Evolutionary conservation across 345 rosid genomes (phyloP), one percentile per base, ranked within the genome.

Genomic region (thale cress (Arabidopsis thaliana)): DNA sequence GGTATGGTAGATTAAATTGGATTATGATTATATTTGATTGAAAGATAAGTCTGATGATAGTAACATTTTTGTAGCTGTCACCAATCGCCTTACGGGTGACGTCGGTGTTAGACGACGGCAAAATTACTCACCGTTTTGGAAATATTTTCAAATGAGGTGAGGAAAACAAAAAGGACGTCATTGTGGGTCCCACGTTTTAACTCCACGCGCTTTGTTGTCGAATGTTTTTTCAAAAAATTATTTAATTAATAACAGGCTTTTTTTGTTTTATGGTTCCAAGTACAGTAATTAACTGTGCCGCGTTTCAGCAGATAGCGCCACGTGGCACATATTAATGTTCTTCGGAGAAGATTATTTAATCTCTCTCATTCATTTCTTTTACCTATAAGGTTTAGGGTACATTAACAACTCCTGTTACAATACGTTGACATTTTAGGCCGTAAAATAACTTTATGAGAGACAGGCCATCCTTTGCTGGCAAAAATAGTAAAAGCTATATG

Each of bases 201-300:
- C 65, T 66, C 48, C 49, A 75, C 73, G 68, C 79, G 79, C 78
- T 75, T 74, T 65, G 41, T 16, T 65, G 59, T 59, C 12, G 22
- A 34, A 58, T 41, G 64, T 44, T 14, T 69, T 48, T 4, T 25
- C 4, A 28, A 28, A 28, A 28, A 28, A 4, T 2, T 28, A 4
- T 2, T 28, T 28, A 28, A 28, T 28, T 28, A 28, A 28, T 28
- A 28, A 28, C 20, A 56, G 13, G 16, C 25, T 63, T 73, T 73
- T 73, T 55, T 24, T 30, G n/a, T 65, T 74, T 57, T 8, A 28
- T 67, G 52, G 44, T 67, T 67, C 53, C 52, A 75, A 33, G 7
- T 34, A 49, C 50, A 44, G 70, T 42, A 8, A 52, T 76, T 67
- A 59, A 75, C 46, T 49, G 65, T 58, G 69, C 61, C 79, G 79